phyloP scores from a whole-genome alignment of 164 flowering plant species.

The Amborella trichopoda region DNA sequence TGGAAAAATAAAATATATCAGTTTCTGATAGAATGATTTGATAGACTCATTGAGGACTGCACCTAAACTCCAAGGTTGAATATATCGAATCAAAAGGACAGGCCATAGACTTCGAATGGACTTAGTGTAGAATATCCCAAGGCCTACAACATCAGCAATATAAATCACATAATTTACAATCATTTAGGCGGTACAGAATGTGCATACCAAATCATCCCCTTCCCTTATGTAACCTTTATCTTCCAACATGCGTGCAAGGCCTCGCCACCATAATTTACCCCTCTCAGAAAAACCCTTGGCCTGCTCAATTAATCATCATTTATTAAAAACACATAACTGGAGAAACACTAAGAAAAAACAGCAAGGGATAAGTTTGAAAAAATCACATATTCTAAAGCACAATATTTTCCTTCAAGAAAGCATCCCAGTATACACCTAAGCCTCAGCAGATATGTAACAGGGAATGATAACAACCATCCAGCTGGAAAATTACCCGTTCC shows the following conservation, averaged over 20 bases:
- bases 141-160: neutral
- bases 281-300: slow-evolving; percentile 32
- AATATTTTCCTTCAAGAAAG: too few relatives aligned
- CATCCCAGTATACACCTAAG: too few relatives aligned
- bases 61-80: neutral
- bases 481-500: slow-evolving; percentile 45
- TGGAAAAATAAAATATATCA: too few relatives aligned
- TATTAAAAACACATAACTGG: too few relatives aligned
- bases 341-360: too few relatives aligned
- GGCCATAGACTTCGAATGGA: neutral
- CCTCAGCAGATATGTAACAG: too few relatives aligned
- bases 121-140: neutral
- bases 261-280: slow-evolving; percentile 78
- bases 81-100: neutral
- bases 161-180: neutral
- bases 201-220: slow-evolving; percentile 41
- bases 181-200: neutral
- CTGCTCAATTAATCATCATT: too few relatives aligned
- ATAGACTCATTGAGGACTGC: too few relatives aligned
- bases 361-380: too few relatives aligned
- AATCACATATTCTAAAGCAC: too few relatives aligned
- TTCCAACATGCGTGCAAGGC: slow-evolving; percentile 70
- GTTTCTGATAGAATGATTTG: too few relatives aligned
- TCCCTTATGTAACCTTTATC: slow-evolving; percentile 60
- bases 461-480: too few relatives aligned